Percentiles rank a stretch among this genome's conserved stretches.
Conservation (phyloP, 495 filamentous ascomycete genomes). For the Aspergillus asperescens region DNA sequence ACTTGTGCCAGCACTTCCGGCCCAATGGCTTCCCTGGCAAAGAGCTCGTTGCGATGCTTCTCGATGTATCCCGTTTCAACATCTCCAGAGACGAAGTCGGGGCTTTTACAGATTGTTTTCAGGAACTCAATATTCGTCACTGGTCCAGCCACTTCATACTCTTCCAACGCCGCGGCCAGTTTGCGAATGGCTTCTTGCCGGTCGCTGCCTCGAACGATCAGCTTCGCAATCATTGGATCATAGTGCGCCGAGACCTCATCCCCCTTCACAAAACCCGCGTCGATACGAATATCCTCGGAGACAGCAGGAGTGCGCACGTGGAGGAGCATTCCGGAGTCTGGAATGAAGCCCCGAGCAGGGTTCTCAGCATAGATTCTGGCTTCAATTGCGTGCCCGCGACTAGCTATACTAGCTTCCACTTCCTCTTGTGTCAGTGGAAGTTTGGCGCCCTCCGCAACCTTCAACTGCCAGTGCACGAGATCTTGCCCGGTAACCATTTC, state of each 20-base stretch:
- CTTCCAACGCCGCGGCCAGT: slow-evolving; percentile 70
- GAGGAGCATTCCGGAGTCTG: slow-evolving; percentile 83
- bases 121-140: slow-evolving; percentile 97
- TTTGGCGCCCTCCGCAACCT: slow-evolving; percentile 78
- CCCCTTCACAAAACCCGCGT: slow-evolving; percentile 85
- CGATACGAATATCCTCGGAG: slow-evolving; percentile 73
- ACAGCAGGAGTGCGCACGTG: slow-evolving; percentile 71
- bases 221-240: slow-evolving; percentile 97
- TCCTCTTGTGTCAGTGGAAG: slow-evolving; percentile 84
- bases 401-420: slow-evolving; percentile 69
- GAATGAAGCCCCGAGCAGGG: slow-evolving; percentile 82
- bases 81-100: slow-evolving; percentile 76
- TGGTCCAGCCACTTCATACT: slow-evolving; percentile 89
- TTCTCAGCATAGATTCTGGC: slow-evolving; percentile 97
- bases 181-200: slow-evolving; percentile 79
- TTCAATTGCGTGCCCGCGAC: slow-evolving; percentile 82
- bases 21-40: slow-evolving; percentile 46
- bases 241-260: slow-evolving; percentile 94
- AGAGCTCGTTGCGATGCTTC: slow-evolving; percentile 74
- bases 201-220: slow-evolving; percentile 81
- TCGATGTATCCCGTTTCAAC: slow-evolving; percentile 96
- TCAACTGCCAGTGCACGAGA: slow-evolving; percentile 92
- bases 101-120: slow-evolving; percentile 74
- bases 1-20: slow-evolving; percentile 76
- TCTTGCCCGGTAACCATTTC: slow-evolving; percentile 96